Percentiles rank a stretch among this genome's conserved stretches.
Evolutionary conservation across 768 basidiomycete genomes (phyloP).

Genomic region (Phanerochaete carnosa): DNA sequence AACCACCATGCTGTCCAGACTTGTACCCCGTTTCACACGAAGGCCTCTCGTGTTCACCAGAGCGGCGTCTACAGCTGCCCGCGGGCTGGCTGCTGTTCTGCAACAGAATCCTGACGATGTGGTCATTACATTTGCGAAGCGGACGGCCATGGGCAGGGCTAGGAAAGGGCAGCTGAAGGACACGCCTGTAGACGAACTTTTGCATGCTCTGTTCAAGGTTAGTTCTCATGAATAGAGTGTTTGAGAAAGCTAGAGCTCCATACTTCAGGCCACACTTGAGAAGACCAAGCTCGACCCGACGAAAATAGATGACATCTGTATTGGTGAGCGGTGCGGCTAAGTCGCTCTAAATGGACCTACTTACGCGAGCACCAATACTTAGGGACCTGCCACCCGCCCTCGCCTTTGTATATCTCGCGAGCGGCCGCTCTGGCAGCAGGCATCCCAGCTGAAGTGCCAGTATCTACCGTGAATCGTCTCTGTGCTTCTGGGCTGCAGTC

Average conservation of each 20-base stretch:
- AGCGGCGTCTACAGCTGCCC: constrained; percentile 32
- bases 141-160: constrained; percentile 84
- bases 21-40: constrained; percentile 1
- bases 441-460: constrained; percentile 81
- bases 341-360: not conserved
- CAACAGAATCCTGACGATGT: constrained; percentile 80
- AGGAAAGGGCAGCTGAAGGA: constrained; percentile 95
- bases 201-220: constrained; percentile 80
- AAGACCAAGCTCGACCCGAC: constrained; percentile 65
- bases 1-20: constrained; percentile 17
- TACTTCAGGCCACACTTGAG: constrained; percentile 57
- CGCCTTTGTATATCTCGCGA: constrained; percentile 77
- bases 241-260: not conserved
- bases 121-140: constrained; percentile 85
- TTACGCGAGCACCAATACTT: not conserved
- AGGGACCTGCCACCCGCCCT: constrained; percentile 85
- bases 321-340: constrained; percentile 47
- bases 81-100: constrained; percentile 51
- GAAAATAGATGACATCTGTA: constrained; percentile 79
- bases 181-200: constrained; percentile 80
- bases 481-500: constrained; percentile 95
- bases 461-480: constrained; percentile 88
- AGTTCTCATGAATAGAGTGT: constrained; percentile 2
- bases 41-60: constrained; percentile 14
- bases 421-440: constrained; percentile 88